Base-by-base conservation (phyloP, 192 early-diverging fungal species). In the Entomortierella lignicola region DNA sequence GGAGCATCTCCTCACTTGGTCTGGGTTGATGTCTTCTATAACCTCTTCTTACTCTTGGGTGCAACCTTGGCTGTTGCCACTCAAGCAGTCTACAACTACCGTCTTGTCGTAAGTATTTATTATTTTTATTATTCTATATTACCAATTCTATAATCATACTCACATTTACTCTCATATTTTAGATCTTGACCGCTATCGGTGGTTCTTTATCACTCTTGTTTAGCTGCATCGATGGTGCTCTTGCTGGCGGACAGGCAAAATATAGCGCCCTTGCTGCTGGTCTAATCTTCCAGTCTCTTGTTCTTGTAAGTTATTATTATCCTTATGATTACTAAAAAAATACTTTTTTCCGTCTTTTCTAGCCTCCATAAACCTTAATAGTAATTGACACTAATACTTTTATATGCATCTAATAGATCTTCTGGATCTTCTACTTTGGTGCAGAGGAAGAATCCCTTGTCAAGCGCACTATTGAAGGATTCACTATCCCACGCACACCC, bases 371-470 rank as follows among this genome's bases (percentile, higher is more conserved):
- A n/a, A n/a, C n/a, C n/a, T n/a, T n/a, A n/a, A n/a, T 42, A 42
- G 39, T 13, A 10, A 42, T 42, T 42, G 13, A 42, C 39, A 42
- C n/a, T n/a, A n/a, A n/a, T n/a, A 42, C 8, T 42, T 10, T 42
- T 42, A 42, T 42, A 6, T 47, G 3, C 20, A 47, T 47, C 15
- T 47, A 4, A 47, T 47, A 83, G 71, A 87, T 91, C 66, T 75
- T 91, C 30, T 94, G 90, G 92, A 80, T 92, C 29, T 71, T 91
- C 26, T 82, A 85, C n/a, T 87, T 93, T 54, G 92, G 91, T 37
- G 85, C 87, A 73, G 88, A 87, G 29, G 86, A 88, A 1, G 85
- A 89, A 2, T 89, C 90, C 2, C 80, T 44, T 59, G 67, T 20
- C 47, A 72, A 66, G 79, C 75, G 80, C 54, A 68, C 69, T 15